Evolutionary conservation across 306 rosid genomes (phyloP).

Genomic region (Vigna hirtella): DNA sequence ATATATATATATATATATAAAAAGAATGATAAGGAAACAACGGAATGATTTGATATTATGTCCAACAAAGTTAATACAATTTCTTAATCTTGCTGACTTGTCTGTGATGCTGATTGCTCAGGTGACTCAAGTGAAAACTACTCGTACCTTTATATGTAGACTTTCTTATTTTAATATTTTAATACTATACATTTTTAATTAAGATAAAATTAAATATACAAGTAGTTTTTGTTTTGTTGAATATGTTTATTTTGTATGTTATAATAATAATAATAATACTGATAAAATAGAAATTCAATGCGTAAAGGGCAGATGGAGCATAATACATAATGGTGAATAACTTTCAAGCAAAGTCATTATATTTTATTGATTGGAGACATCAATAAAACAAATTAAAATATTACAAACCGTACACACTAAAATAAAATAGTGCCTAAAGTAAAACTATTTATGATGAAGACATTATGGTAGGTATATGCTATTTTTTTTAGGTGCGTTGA

Average conservation of each 20-base stretch:
- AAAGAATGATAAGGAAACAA: conserved; percentile 9
- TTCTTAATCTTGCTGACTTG: neutral
- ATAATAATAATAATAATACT: neutral
- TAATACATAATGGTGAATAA: neutral
- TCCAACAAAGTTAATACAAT: neutral
- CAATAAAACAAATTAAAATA: neutral
- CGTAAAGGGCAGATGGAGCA: neutral
- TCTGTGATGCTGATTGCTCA: neutral
- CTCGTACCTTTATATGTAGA: neutral
- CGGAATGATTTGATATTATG: conserved; percentile 7
- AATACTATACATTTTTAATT: neutral
- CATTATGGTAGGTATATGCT: too few relatives aligned
- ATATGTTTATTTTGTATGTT: neutral
- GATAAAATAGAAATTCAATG: too few relatives aligned
- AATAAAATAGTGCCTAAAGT: neutral
- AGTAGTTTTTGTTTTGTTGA: neutral
- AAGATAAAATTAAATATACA: neutral
- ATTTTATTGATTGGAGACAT: neutral
- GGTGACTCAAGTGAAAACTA: neutral
- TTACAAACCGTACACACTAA: neutral
- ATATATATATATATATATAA: too few relatives aligned
- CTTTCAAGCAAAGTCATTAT: neutral
- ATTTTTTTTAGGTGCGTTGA: neutral
- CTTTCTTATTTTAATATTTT: neutral
- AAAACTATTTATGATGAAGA: neutral